phyloP scores from a whole-genome alignment of 208 protist genomes.

The Wallacemonas rigidus region DNA sequence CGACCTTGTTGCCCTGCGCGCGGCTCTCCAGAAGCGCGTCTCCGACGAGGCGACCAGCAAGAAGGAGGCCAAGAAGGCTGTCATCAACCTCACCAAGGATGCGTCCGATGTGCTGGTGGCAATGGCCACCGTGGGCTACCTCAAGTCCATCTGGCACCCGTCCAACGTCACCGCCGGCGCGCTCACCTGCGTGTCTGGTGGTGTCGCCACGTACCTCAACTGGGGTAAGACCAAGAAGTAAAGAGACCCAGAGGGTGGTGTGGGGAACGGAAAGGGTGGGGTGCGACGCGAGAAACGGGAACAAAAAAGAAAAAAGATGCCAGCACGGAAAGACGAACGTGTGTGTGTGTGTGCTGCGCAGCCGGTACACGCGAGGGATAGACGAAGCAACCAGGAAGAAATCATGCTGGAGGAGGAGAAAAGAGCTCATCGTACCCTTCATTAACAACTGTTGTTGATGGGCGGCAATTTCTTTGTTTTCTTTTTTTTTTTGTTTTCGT shows the following conservation, averaged over 20 bases:
- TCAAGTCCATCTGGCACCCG: slow-evolving; percentile 73
- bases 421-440: too few relatives aligned
- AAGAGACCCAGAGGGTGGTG: neutral
- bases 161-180: slow-evolving; percentile 58
- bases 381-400: too few relatives aligned
- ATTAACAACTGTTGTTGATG: too few relatives aligned
- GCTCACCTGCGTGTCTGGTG: slow-evolving; percentile 85
- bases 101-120: slow-evolving; percentile 78
- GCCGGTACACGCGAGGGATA: too few relatives aligned
- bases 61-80: slow-evolving; percentile 77
- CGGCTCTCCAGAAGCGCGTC: slow-evolving; percentile 55
- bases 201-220: slow-evolving; percentile 89
- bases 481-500: slow-evolving; percentile 24
- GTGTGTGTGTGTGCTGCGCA: neutral
- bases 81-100: slow-evolving; percentile 83
- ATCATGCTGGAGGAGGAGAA: too few relatives aligned
- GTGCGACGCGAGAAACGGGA: too few relatives aligned
- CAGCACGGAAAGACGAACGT: neutral
- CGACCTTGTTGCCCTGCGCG: slow-evolving; percentile 73
- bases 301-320: too few relatives aligned
- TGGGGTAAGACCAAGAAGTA: slow-evolving; percentile 88
- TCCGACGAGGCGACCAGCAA: slow-evolving; percentile 54
- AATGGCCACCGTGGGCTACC: slow-evolving; percentile 86
- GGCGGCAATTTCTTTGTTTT: neutral
- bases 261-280: too few relatives aligned